A percentile compares a stretch with the other conserved stretches of the same genome.
Conservation (phyloP, 83 land plant species). For the Picea abies region DNA sequence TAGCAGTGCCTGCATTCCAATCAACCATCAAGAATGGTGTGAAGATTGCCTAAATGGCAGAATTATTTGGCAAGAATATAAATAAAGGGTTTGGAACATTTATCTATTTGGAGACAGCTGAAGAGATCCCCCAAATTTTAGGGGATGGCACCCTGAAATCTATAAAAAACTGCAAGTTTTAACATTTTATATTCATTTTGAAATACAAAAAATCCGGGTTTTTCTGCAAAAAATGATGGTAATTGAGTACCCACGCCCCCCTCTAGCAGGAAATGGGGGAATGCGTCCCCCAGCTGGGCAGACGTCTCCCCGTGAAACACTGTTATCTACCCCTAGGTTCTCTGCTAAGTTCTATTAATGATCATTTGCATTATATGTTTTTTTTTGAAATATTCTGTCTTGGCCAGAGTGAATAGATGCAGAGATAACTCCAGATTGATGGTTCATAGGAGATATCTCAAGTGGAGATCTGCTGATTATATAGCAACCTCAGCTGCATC, state of each 20-base stretch:
- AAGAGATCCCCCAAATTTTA: too few species aligned
- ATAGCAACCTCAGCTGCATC: not conserved
- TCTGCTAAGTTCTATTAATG: not conserved
- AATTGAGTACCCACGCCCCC: too few species aligned
- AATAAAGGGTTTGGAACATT: not conserved
- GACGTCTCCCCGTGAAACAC: too few species aligned
- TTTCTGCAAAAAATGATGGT: too few species aligned
- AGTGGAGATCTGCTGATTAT: not conserved
- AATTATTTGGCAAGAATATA: not conserved
- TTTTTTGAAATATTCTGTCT: not conserved
- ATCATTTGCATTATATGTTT: not conserved
- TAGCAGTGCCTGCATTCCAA: not conserved
- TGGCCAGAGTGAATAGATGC: not conserved
- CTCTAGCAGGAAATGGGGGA: too few species aligned
- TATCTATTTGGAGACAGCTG: not conserved
- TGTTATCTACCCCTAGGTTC: too few species aligned
- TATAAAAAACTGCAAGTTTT: too few species aligned
- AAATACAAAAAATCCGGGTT: too few species aligned
- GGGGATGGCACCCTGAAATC: too few species aligned
- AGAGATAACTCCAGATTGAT: not conserved
- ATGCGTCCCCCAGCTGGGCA: too few species aligned
- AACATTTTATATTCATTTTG: too few species aligned
- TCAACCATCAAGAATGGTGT: not conserved
- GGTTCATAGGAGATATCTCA: not conserved
- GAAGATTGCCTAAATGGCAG: constrained; percentile 4